Percentiles rank a stretch among this genome's conserved stretches.
phyloP scores from a whole-genome alignment of 768 basidiomycete genomes.

The Boletus reticuloceps region DNA sequence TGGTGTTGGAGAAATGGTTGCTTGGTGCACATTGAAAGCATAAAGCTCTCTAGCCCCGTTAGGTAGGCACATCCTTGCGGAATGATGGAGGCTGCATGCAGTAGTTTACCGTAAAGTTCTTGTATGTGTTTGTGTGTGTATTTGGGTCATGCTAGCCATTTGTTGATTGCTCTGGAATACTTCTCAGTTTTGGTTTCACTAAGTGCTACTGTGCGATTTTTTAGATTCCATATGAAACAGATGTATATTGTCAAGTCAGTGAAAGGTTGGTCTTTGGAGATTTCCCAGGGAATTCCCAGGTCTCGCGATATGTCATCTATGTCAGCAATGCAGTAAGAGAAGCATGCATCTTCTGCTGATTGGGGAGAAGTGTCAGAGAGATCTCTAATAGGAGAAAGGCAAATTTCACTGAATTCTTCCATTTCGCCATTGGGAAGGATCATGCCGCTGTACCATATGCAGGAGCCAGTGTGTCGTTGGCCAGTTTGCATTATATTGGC shows the following conservation, averaged over 20 bases:
- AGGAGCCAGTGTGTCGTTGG: no score
- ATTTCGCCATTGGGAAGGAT: no score
- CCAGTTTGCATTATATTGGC: no score
- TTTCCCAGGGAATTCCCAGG: slow-evolving; percentile 8
- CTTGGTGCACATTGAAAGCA: not conserved
- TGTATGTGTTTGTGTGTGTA: slow-evolving; percentile 4
- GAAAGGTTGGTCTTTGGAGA: slow-evolving; percentile 11
- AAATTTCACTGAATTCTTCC: slow-evolving; percentile 5
- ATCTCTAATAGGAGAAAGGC: not conserved
- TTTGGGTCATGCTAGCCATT: not conserved
- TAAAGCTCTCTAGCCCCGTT: slow-evolving; percentile 14
- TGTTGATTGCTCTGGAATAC: not conserved
- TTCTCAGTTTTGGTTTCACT: no score
- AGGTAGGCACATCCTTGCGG: slow-evolving; percentile 37
- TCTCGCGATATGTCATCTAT: not conserved
- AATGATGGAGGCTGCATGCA: slow-evolving; percentile 20
- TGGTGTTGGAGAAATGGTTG: slow-evolving; percentile 33
- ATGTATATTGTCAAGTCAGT: not conserved
- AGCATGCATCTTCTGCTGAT: not conserved
- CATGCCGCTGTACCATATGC: no score
- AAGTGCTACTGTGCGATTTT: not conserved
- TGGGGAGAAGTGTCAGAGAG: not conserved
- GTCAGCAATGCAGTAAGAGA: not conserved
- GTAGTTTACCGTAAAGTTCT: slow-evolving; percentile 3
- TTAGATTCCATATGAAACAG: not conserved